A percentile compares a stretch with the other conserved stretches of the same genome.
phyloP scores from a whole-genome alignment of 176 grass and related monocot species.

The Bonia amplexicaulis region DNA sequence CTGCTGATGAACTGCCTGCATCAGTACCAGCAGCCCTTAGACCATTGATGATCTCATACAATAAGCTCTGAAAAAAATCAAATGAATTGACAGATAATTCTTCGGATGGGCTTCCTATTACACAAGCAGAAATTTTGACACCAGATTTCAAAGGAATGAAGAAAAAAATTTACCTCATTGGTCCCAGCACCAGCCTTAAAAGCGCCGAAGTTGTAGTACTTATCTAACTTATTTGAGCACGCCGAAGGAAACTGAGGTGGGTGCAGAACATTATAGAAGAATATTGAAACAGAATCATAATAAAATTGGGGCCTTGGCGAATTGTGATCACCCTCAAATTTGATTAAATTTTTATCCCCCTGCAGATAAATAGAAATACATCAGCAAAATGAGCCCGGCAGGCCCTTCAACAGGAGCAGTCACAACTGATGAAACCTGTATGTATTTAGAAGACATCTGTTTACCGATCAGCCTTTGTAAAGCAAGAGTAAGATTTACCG shows the following conservation, averaged over 20 bases:
- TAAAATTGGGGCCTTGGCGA: slow-evolving; percentile 93
- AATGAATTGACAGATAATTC: slow-evolving; percentile 23
- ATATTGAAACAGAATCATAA: slow-evolving; percentile 98
- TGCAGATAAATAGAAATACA: slow-evolving; percentile 37
- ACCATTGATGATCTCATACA: slow-evolving; percentile 95
- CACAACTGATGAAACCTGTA: not conserved
- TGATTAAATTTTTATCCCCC: slow-evolving; percentile 96
- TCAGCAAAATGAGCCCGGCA: slow-evolving; percentile 11
- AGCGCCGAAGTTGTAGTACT: slow-evolving; percentile 62
- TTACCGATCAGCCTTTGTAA: slow-evolving; percentile 4
- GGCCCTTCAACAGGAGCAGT: not conserved
- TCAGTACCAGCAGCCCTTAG: slow-evolving; percentile 58
- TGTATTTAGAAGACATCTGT: not conserved
- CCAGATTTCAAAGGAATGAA: slow-evolving; percentile 11
- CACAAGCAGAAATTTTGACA: not conserved
- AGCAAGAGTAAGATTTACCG: slow-evolving; percentile 41
- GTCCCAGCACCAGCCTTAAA: slow-evolving; percentile 63
- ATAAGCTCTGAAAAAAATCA: slow-evolving; percentile 59
- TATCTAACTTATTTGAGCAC: slow-evolving; percentile 79
- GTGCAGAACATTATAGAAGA: slow-evolving; percentile 90
- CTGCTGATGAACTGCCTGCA: slow-evolving; percentile 80
- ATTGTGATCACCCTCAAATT: slow-evolving; percentile 98
- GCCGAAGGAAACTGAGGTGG: slow-evolving; percentile 75
- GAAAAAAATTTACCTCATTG: slow-evolving; percentile 62
- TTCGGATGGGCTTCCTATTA: not conserved